Conservation (phyloP, 176 grass and related monocot genomes). For the Eragrostis curvula region DNA sequence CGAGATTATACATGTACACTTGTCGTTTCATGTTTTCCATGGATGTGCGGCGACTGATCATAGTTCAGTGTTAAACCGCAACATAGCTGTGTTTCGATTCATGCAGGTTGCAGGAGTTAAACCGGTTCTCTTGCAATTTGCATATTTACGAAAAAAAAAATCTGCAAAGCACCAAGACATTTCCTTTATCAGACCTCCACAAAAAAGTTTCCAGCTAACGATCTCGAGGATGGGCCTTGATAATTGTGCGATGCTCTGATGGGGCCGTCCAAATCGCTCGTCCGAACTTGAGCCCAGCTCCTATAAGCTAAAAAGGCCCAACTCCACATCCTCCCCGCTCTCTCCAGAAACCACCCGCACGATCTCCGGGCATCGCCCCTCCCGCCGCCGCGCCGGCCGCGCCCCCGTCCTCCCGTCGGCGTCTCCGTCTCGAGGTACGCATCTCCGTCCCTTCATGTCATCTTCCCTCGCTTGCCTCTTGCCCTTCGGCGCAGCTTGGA, state of each 20-base stretch:
- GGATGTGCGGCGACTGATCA: background rate
- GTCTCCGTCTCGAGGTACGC: slow-evolving; percentile 19
- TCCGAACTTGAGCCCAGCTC: background rate
- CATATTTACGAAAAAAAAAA: too few species aligned
- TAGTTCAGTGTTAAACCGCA: background rate
- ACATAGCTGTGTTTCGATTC: background rate
- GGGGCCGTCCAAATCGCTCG: background rate
- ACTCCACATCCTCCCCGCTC: background rate
- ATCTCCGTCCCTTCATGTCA: background rate
- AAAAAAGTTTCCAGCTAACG: background rate
- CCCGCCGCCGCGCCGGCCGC: background rate
- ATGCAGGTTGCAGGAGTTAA: background rate
- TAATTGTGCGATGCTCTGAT: background rate
- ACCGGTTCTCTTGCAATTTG: background rate
- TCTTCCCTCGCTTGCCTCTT: background rate
- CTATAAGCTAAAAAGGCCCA: background rate
- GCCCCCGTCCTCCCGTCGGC: background rate
- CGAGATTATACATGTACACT: slow-evolving; percentile 28
- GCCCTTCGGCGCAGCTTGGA: background rate
- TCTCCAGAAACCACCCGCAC: slow-evolving; percentile 4
- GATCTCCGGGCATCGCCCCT: background rate
- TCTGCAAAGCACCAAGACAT: too few species aligned
- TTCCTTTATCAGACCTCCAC: too few species aligned
- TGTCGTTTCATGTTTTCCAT: background rate
- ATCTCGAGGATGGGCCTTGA: background rate